Base-by-base conservation (phyloP, 352 stramenopile species). In the Pythium periplocum region DNA sequence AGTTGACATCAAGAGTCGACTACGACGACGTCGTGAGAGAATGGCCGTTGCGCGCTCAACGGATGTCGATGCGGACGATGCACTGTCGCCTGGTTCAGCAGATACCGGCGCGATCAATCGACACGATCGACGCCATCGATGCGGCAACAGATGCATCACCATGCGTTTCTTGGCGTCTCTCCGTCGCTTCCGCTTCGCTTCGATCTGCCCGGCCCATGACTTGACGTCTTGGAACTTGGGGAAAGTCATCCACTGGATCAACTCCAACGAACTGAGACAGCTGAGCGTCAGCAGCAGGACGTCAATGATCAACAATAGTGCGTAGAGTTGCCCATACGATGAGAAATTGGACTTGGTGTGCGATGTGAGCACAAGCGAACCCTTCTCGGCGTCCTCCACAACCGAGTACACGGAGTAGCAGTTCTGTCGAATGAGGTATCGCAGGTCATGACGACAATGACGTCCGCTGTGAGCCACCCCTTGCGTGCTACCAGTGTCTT, bases 391-490 rank as follows among this genome's bases (percentile, higher is more conserved):
- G 31, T 35, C 2, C 8, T 60, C 46, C 12, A 26, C n/a, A 1
- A 60, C 46, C 2, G 41, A 30, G 45, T 56, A 60, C 10, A 26
- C 31, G 9, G 52, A 17, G 36, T 44, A 44, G n/a, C 58, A 65
- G 48, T 60, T 60, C 30, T 65, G 58, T 4, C 51, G 58, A 34
- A 65, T 65, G 11, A 60, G 46, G 44, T 42, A 65, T 12, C 47
- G 46, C 9, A 30, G 10, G 51, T 37, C 41, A 50, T 48, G 34
- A 60, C 31, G 40, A 38, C 39, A 35, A 65, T 60, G 12, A 32
- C 32, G 38, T 65, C 58, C 0, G 48, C 52, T 1, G 58, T 60
- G 3, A 65, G 58, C 52, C 58, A 65, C 30, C 39, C 58, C 52
- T 57, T 65, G 51, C 26, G 11, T 4, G 26, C 41, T 11, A 60